A percentile compares a stretch with the other conserved stretches of the same genome.
These are phyloP conservation scores for Cutaneotrichosporon cyanovorans DNA, from an alignment of 1,284 basidiomycete genomes.

Conservation along the genomic window DNA sequence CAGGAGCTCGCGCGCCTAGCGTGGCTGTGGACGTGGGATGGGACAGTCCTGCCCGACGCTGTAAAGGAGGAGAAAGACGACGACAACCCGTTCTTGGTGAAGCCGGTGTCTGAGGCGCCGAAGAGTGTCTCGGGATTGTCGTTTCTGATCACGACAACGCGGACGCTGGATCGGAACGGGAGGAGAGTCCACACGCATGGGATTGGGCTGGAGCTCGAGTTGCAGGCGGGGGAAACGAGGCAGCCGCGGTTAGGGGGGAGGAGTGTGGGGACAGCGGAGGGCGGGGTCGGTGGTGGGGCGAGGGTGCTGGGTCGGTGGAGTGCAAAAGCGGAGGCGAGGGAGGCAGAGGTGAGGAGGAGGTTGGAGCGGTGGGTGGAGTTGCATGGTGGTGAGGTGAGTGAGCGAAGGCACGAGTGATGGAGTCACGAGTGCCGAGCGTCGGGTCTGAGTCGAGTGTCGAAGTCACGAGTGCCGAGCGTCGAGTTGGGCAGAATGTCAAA, in stretches of 20 bases:
- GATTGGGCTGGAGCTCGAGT: conserved; percentile 39
- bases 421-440: no score
- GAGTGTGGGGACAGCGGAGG: conserved; percentile 32
- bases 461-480: no score
- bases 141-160: conserved; percentile 42
- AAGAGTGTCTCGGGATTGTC: conserved; percentile 18
- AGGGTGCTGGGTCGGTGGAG: conserved; percentile 45
- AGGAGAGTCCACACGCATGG: conserved; percentile 41
- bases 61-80: conserved; percentile 14
- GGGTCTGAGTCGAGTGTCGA: no score
- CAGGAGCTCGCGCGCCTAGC: conserved; percentile 41
- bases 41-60: conserved; percentile 23
- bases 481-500: no score
- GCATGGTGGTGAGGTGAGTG: conserved; percentile 31
- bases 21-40: conserved; percentile 46
- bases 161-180: conserved; percentile 35
- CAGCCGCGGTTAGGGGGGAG: conserved; percentile 29
- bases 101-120: neutral
- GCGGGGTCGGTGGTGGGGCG: conserved; percentile 38
- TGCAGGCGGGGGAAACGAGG: conserved; percentile 40
- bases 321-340: conserved; percentile 32
- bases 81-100: conserved; percentile 22
- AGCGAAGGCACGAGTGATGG: no score
- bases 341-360: conserved; percentile 29
- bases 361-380: conserved; percentile 43